A percentile compares a stretch with the other conserved stretches of the same genome.
Conservation (phyloP, 192 early-diverging fungal genomes). For the Coemansia sp. region DNA sequence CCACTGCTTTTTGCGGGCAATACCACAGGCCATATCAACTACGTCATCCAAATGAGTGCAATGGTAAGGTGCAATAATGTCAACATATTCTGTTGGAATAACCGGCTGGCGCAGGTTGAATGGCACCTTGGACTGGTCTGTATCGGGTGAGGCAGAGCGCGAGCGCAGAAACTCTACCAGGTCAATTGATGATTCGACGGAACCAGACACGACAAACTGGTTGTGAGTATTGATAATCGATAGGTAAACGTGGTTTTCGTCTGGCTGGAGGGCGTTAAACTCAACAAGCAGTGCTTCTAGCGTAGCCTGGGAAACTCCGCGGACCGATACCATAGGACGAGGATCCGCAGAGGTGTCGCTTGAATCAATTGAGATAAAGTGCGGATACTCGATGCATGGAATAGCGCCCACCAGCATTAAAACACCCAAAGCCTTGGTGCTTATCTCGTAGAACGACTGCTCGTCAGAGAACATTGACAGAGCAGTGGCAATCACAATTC, state of each 20-base stretch:
- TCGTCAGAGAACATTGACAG: slow-evolving; percentile 77
- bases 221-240: slow-evolving; percentile 21
- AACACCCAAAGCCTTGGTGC: slow-evolving; percentile 75
- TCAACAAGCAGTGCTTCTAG: slow-evolving; percentile 8
- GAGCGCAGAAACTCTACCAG: slow-evolving; percentile 11
- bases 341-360: slow-evolving; percentile 69
- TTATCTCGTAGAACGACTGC: slow-evolving; percentile 73
- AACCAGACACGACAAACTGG: slow-evolving; percentile 25
- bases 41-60: slow-evolving; percentile 10
- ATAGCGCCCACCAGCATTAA: slow-evolving; percentile 79
- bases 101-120: slow-evolving; percentile 76
- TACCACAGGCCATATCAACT: neutral
- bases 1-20: slow-evolving; percentile 29
- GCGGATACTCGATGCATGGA: slow-evolving; percentile 63
- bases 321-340: slow-evolving; percentile 33
- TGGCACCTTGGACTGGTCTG: slow-evolving; percentile 70
- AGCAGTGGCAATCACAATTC: slow-evolving; percentile 79
- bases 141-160: slow-evolving; percentile 9
- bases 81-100: slow-evolving; percentile 75
- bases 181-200: neutral
- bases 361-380: slow-evolving; percentile 56
- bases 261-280: slow-evolving; percentile 17
- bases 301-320: slow-evolving; percentile 10
- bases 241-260: slow-evolving; percentile 14
- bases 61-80: slow-evolving; percentile 84